Conservation (phyloP, 176 grass and related monocot species). For the Carex kokanica region DNA sequence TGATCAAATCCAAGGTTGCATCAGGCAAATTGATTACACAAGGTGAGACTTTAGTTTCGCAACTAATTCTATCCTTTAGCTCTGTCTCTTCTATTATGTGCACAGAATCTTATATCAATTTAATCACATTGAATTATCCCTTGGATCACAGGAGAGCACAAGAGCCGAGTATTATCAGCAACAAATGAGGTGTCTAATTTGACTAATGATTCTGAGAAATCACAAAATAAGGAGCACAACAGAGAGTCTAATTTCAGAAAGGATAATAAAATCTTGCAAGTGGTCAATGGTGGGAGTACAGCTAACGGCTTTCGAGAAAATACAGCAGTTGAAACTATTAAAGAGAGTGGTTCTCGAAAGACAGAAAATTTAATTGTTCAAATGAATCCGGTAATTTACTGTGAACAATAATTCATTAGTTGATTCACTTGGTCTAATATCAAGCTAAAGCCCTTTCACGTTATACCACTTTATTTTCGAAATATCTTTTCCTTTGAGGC, state of each 20-base stretch:
- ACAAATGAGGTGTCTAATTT: constrained; percentile 19
- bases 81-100: not conserved
- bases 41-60: not conserved
- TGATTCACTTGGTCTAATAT: constrained; percentile 2
- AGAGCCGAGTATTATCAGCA: constrained; percentile 60
- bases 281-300: constrained; percentile 16
- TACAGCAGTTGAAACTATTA: not conserved
- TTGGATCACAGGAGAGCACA: constrained; percentile 51
- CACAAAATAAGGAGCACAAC: not conserved
- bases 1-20: not conserved
- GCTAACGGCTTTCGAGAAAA: constrained; percentile 7
- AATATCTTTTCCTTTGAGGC: not conserved
- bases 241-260: not conserved
- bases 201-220: constrained; percentile 14
- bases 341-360: not conserved
- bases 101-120: not conserved
- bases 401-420: not conserved
- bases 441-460: not conserved
- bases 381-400: not conserved
- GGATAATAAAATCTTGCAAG: constrained; percentile 29
- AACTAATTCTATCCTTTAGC: not conserved
- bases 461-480: not conserved
- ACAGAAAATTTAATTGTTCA: not conserved
- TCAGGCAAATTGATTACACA: constrained; percentile 6
- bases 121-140: constrained; percentile 41